phyloP scores from a whole-genome alignment of 2,329 filamentous ascomycete genomes.

The Penicillium olsonii region DNA sequence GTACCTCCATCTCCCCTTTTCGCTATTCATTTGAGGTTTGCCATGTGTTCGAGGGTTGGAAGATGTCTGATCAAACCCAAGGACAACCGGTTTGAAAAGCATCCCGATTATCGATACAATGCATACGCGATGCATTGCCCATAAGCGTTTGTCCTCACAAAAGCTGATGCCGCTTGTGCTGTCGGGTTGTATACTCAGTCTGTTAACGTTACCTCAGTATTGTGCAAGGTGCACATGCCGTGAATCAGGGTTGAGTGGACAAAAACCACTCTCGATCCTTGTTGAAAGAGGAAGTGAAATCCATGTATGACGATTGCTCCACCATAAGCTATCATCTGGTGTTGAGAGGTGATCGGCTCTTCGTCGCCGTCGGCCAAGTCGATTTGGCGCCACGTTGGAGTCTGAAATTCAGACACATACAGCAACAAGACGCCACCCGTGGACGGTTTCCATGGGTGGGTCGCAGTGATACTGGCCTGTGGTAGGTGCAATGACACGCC shows the following conservation, averaged over 20 bases:
- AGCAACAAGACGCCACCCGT: neutral
- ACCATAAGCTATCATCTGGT: neutral
- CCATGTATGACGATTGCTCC: neutral
- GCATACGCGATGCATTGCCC: too few relatives aligned
- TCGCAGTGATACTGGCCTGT: neutral
- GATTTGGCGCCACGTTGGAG: neutral
- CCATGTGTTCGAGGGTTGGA: neutral
- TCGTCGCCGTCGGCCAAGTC: neutral
- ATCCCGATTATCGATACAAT: too few relatives aligned
- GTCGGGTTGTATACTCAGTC: neutral
- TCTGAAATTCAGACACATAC: neutral
- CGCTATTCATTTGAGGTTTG: neutral
- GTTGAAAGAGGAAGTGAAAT: neutral
- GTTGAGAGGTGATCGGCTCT: neutral
- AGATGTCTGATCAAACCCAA: neutral
- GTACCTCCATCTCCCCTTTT: neutral
- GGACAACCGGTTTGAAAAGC: too few relatives aligned
- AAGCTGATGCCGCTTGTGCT: neutral
- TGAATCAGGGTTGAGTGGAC: neutral
- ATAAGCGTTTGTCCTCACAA: neutral
- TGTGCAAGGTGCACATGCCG: neutral
- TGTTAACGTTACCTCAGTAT: neutral
- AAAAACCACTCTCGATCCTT: neutral
- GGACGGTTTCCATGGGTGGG: neutral
- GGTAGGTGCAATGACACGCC: neutral